Conservation (phyloP, 2,329 filamentous ascomycete genomes). For the Ophiognomonia clavigignenti-juglandacearum region DNA sequence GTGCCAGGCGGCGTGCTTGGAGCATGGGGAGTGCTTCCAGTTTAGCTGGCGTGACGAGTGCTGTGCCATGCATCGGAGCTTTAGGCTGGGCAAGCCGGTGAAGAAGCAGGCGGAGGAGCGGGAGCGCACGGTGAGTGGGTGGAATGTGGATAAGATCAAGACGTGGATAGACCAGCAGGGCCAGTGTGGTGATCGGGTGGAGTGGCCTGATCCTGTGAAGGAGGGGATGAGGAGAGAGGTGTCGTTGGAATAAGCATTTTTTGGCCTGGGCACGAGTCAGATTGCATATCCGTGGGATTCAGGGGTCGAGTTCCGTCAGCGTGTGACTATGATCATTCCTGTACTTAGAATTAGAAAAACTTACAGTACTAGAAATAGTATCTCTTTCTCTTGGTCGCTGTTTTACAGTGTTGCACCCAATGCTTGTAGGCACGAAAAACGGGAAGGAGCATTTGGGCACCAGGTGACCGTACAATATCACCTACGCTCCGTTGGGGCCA, state of each 20-base stretch:
- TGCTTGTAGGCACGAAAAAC: too few species aligned
- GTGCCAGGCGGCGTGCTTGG: conserved; percentile 41
- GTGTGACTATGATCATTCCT: too few species aligned
- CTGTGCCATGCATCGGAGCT: conserved; percentile 30
- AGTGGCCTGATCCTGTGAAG: conserved; percentile 24
- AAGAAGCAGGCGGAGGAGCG: conserved; percentile 24
- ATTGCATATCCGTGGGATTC: too few species aligned
- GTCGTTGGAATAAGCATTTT: neutral
- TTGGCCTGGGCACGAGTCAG: too few species aligned
- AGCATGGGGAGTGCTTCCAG: conserved; percentile 33
- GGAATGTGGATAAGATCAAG: conserved; percentile 36
- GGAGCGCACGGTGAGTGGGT: conserved; percentile 34
- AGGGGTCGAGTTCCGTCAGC: too few species aligned
- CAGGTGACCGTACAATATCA: too few species aligned
- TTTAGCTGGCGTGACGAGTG: conserved; percentile 34
- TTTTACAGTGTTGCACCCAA: too few species aligned
- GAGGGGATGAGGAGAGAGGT: neutral
- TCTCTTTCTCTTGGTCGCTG: too few species aligned
- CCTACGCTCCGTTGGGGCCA: too few species aligned
- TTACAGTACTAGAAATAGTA: too few species aligned
- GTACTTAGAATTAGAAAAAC: too few species aligned
- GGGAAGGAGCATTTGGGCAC: too few species aligned
- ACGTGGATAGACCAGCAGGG: conserved; percentile 33
- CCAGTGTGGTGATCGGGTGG: conserved; percentile 26
- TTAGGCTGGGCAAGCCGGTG: conserved; percentile 35